Percentiles rank a stretch among this genome's conserved stretches.
These are phyloP conservation scores for Ganoderma lucidum DNA, from an alignment of 1,284 basidiomycete species.

Conservation along the genomic window DNA sequence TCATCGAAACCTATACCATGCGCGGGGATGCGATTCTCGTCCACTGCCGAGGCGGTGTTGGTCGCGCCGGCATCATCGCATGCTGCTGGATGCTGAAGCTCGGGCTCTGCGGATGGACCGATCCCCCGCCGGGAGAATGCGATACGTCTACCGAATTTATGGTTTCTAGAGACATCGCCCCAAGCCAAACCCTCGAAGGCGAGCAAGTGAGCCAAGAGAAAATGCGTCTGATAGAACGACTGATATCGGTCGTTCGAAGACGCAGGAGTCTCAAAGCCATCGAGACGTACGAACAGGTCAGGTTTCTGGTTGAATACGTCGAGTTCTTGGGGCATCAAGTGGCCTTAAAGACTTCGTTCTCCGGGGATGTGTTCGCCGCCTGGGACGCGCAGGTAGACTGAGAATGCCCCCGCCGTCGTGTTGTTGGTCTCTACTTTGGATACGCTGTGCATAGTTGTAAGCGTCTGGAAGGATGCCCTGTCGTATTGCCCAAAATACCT, in stretches of 20 bases:
- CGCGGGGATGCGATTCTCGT: slow-evolving; percentile 81
- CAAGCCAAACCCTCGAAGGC: not conserved
- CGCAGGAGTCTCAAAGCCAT: slow-evolving; percentile 87
- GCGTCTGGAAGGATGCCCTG: not conserved
- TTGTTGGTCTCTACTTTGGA: not conserved
- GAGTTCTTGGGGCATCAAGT: slow-evolving; percentile 59
- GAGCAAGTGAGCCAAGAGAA: slow-evolving; percentile 52
- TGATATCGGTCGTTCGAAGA: slow-evolving; percentile 76
- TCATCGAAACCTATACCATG: slow-evolving; percentile 82
- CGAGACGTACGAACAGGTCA: slow-evolving; percentile 92
- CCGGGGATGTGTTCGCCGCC: slow-evolving; percentile 25
- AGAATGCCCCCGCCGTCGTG: not conserved
- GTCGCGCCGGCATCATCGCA: slow-evolving; percentile 92
- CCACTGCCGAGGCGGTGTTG: slow-evolving; percentile 96
- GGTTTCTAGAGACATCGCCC: too few species aligned
- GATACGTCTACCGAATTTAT: not conserved
- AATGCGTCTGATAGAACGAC: slow-evolving; percentile 75
- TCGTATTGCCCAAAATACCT: not conserved
- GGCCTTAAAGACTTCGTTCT: not conserved
- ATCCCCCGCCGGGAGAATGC: slow-evolving; percentile 19
- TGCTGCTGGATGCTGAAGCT: slow-evolving; percentile 95
- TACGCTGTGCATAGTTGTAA: not conserved
- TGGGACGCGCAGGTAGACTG: slow-evolving; percentile 27
- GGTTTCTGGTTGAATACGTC: slow-evolving; percentile 85
- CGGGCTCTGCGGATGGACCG: slow-evolving; percentile 82